These are phyloP conservation scores for Amaranthus hypochondriacus DNA, from an alignment of 148 eudicot genomes.

Conservation along the genomic window DNA sequence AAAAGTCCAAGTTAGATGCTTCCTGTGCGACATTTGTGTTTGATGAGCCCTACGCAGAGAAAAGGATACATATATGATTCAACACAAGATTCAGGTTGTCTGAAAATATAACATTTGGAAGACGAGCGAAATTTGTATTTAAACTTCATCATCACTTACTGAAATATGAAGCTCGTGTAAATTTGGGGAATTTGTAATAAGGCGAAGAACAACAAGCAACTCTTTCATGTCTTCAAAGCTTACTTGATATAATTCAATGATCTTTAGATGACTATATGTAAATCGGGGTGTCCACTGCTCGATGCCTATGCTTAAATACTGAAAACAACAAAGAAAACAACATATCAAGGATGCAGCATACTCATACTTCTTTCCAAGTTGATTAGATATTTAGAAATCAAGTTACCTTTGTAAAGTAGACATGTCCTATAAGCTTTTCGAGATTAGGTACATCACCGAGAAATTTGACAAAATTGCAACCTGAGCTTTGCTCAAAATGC, in stretches of 20 bases:
- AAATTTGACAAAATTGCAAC: conserved; percentile 62
- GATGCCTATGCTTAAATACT: conserved; percentile 88
- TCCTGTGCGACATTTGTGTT: conserved; percentile 43
- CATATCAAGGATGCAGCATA: conserved; percentile 11
- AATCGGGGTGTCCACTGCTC: conserved; percentile 40
- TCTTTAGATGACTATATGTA: conserved; percentile 48
- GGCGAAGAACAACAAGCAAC: conserved; percentile 69
- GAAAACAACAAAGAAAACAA: conserved; percentile 8
- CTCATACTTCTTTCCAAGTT: background rate
- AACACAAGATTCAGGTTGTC: background rate
- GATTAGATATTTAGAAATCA: background rate
- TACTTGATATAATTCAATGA: conserved; percentile 73
- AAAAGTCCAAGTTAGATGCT: conserved; percentile 54
- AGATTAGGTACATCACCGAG: conserved; percentile 67
- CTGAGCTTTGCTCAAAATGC: conserved; percentile 53
- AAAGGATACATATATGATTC: conserved; percentile 9
- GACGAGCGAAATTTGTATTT: too few relatives aligned
- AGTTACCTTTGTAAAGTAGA: conserved; percentile 76
- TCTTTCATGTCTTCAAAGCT: conserved; percentile 91
- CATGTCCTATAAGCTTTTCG: conserved; percentile 56
- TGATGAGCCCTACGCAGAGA: conserved; percentile 56
- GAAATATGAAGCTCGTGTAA: conserved; percentile 82
- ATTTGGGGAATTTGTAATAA: conserved; percentile 72
- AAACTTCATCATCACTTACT: conserved; percentile 43
- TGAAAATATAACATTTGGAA: background rate